These are phyloP conservation scores for Aegilops speltoides DNA, from an alignment of 176 grass and related monocot species.

Conservation along the genomic window DNA sequence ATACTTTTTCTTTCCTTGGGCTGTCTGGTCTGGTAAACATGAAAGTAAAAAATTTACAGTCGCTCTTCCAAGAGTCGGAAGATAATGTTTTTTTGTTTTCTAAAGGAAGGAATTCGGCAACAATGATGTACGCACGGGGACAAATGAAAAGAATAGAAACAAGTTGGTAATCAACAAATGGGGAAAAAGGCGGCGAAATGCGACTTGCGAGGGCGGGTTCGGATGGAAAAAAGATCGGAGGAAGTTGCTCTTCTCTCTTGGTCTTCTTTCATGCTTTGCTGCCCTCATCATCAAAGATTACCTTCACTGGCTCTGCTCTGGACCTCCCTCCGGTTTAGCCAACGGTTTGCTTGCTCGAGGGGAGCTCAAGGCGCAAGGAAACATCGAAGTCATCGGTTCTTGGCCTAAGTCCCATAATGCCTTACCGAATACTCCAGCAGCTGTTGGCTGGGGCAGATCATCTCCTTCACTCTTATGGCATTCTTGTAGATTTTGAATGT, in stretches of 20 bases:
- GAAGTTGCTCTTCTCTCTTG: slow-evolving; percentile 22
- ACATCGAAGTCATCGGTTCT: slow-evolving; percentile 24
- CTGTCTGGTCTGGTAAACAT: slow-evolving; percentile 43
- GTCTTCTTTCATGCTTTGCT: slow-evolving; percentile 34
- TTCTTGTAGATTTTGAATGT: slow-evolving; percentile 98
- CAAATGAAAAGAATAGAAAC: slow-evolving; percentile 53
- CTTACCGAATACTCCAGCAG: slow-evolving; percentile 86
- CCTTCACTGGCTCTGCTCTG: slow-evolving; percentile 16
- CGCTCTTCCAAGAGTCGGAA: slow-evolving; percentile 44
- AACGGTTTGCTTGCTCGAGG: slow-evolving; percentile 7
- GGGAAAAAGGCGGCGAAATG: slow-evolving; percentile 15
- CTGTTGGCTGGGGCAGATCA: slow-evolving; percentile 88
- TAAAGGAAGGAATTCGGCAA: slow-evolving; percentile 30
- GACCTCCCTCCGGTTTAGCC: slow-evolving; percentile 33
- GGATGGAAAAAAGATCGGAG: slow-evolving; percentile 18
- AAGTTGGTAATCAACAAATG: slow-evolving; percentile 47
- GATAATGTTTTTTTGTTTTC: slow-evolving; percentile 31
- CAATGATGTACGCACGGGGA: slow-evolving; percentile 29
- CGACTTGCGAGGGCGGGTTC: background rate
- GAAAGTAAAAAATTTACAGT: slow-evolving; percentile 61
- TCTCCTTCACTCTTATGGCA: slow-evolving; percentile 82
- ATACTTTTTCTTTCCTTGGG: slow-evolving; percentile 62
- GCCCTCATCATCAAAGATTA: slow-evolving; percentile 16
- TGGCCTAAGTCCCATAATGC: slow-evolving; percentile 78
- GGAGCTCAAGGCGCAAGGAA: slow-evolving; percentile 21